Evolutionary conservation across 768 basidiomycete genomes (phyloP).

Genomic region (Boletus fagicola): DNA sequence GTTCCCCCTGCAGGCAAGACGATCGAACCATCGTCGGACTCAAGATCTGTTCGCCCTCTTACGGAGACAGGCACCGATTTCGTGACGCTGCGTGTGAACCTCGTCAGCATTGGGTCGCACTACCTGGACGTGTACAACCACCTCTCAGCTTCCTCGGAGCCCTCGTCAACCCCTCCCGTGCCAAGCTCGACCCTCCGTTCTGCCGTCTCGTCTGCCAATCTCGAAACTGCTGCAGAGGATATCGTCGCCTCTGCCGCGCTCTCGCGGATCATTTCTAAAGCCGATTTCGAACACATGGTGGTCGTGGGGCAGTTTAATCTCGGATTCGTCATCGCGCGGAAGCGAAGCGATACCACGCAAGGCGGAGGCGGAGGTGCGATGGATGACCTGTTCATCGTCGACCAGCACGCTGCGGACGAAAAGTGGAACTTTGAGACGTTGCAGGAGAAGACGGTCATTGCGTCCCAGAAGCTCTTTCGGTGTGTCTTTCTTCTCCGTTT

Average conservation of each 20-base stretch:
- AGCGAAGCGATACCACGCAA: conserved; percentile 36
- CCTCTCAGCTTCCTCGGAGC: neutral
- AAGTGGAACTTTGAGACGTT: conserved; percentile 98
- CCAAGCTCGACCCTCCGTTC: conserved; percentile 18
- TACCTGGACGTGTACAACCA: conserved; percentile 20
- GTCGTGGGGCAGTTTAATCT: conserved; percentile 93
- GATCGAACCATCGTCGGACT: neutral
- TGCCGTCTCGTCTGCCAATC: conserved; percentile 28
- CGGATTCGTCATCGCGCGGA: conserved; percentile 87
- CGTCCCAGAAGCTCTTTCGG: conserved; percentile 83
- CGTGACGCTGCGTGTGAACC: conserved; percentile 21
- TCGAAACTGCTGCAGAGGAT: conserved; percentile 46
- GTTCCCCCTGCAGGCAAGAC: conserved; percentile 15
- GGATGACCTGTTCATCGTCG: conserved; percentile 95
- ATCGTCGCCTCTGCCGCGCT: conserved; percentile 64
- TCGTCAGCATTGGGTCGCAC: conserved; percentile 20
- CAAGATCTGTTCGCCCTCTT: neutral
- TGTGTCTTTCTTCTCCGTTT: conserved; percentile 35
- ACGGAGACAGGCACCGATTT: conserved; percentile 1
- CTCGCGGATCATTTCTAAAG: conserved; percentile 81
- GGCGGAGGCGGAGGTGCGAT: conserved; percentile 22
- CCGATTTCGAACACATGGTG: conserved; percentile 81
- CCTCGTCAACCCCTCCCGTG: neutral
- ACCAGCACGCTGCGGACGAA: conserved; percentile 97
- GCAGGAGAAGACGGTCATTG: conserved; percentile 85